Evolutionary conservation across 1,284 basidiomycete genomes (phyloP).

Genomic region (Melampsora americana): DNA sequence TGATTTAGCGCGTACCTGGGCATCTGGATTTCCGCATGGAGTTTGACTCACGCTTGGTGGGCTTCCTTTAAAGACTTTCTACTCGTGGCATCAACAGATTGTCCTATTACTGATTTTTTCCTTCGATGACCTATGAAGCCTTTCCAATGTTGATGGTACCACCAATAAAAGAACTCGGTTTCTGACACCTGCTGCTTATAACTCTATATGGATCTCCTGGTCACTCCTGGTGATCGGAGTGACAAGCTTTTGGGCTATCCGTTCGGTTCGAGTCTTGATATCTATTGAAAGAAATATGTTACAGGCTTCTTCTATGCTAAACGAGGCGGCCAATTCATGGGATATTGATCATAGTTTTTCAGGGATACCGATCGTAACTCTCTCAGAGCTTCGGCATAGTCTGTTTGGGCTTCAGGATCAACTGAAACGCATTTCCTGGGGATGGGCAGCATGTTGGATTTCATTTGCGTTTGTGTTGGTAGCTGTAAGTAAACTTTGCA

Average conservation of each 20-base stretch:
- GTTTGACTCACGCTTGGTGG: not conserved
- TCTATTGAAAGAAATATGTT: not conserved
- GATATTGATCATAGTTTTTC: not conserved
- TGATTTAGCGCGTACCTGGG: not conserved
- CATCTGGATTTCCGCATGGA: not conserved
- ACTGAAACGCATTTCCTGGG: too few relatives aligned
- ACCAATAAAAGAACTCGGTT: not conserved
- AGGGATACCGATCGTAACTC: not conserved
- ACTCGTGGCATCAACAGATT: not conserved
- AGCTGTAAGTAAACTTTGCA: too few relatives aligned
- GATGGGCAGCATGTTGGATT: too few relatives aligned
- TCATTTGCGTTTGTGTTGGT: too few relatives aligned
- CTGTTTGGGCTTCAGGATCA: too few relatives aligned
- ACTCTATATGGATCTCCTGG: not conserved
- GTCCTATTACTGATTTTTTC: not conserved
- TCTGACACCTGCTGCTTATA: not conserved
- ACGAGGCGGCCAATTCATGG: not conserved
- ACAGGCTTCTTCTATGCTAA: not conserved
- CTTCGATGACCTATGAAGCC: not conserved
- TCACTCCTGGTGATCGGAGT: not conserved
- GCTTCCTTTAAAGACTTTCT: not conserved
- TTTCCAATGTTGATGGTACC: not conserved
- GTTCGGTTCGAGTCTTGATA: not conserved
- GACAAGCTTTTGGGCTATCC: conserved; percentile 1
- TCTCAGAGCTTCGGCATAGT: not conserved